Evolutionary conservation across 768 basidiomycete genomes (phyloP).

Genomic region (Suillus bovinus): DNA sequence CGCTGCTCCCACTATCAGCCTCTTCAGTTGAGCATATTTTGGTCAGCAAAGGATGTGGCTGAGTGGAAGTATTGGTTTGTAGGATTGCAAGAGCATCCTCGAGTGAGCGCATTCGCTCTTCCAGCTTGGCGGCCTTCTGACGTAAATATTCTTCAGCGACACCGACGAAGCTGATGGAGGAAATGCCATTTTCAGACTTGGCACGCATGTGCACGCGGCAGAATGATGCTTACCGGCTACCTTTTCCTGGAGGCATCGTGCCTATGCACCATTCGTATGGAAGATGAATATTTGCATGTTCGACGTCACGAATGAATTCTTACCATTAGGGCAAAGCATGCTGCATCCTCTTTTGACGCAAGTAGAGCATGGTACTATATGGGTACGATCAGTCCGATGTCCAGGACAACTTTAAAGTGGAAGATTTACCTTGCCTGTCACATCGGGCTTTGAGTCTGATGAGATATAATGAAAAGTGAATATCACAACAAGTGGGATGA

Average conservation of each 20-base stretch:
- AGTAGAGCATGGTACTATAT: conserved; percentile 37
- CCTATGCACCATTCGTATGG: conserved; percentile 30
- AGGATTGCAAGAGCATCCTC: conserved; percentile 56
- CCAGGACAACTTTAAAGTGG: conserved; percentile 7
- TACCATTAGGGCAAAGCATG: conserved; percentile 52
- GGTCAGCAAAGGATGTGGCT: conserved; percentile 45
- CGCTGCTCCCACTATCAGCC: conserved; percentile 30
- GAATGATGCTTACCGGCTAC: conserved; percentile 42
- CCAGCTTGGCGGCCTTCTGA: conserved; percentile 45
- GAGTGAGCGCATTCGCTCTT: conserved; percentile 51
- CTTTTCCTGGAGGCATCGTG: conserved; percentile 55
- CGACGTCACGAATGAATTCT: conserved; percentile 12
- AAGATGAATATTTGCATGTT: not conserved
- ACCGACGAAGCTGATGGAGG: conserved; percentile 45
- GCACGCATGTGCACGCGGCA: not conserved
- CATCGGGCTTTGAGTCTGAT: conserved; percentile 29
- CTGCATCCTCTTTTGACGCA: conserved; percentile 53
- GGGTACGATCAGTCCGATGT: conserved; percentile 21
- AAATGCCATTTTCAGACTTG: not conserved
- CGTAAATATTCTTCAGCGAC: conserved; percentile 55
- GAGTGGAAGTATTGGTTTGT: conserved; percentile 38
- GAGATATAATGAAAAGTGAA: conserved; percentile 4
- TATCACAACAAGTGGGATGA: not conserved
- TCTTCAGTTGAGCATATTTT: conserved; percentile 21
- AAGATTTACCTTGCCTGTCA: conserved; percentile 22